Evolutionary conservation across 2,329 filamentous ascomycete species (phyloP), one percentile per base, ranked within the genome.

Genomic region (Hymenotorrendiella dingleyae): DNA sequence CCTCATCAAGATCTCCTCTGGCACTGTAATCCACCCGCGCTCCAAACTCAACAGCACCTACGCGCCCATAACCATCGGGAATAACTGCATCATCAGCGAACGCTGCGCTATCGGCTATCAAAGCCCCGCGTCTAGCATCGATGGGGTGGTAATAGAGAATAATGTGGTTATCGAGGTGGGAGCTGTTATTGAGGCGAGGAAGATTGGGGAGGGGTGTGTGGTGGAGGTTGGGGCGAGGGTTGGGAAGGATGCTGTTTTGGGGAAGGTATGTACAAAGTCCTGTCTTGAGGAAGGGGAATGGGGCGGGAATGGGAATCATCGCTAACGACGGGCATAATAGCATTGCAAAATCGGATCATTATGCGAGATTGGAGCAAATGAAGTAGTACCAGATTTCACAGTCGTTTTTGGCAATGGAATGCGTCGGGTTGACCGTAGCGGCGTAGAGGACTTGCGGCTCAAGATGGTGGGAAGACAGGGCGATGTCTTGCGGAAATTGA

Each of bases 1-100:
- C 61, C 82, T 80, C 1, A 86, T 98, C 50, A 82, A 79, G 33
- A 80, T 97, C 49, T 82, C 82, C 43, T 74, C 85, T 19, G 82
- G 88, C 58, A 82, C 80, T 3, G 77, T 96, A 6, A 67, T 98
- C n/a, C 91, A 97, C 58, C 90, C 93, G 1, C 86, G 90, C 36
- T 78, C 82, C 12, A 80, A 82, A 48, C 75, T 96, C 43, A 85
- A 89, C 57, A 84, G 91, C 7, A 80, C 80, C 44, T 73, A 83
- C 39, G 88, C 88, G 4, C 82, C 88, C 32, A 80, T 97, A 53
- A 80, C 81, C 21, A 77, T 94, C 46, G 89, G 90, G 20, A 80
- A 86, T 45, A 80, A 84, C 40, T 93, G 86, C 56, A 84, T 95
- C 34, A 73, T 97, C 32, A 80, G 84, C 54, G 93, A 97, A 66